Evolutionary conservation across 306 rosid genomes (phyloP).

Genomic region (Gynostemma pentaphyllum): DNA sequence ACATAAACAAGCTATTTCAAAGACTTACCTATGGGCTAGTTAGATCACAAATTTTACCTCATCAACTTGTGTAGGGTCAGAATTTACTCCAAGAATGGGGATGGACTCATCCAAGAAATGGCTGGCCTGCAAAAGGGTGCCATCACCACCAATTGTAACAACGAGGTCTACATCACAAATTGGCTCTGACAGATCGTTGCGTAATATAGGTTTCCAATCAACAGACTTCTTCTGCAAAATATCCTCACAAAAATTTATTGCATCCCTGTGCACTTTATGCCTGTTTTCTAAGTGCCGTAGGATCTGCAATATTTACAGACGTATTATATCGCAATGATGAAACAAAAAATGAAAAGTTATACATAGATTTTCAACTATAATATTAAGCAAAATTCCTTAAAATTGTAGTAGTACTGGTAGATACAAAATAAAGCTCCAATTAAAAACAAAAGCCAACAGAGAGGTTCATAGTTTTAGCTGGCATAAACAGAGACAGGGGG

Average conservation of each 20-base stretch:
- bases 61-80: slow-evolving; percentile 66
- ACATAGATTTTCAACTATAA: neutral
- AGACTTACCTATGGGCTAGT: no score
- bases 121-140: slow-evolving; percentile 80
- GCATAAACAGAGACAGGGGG: neutral
- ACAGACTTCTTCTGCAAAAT: slow-evolving; percentile 52
- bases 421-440: neutral
- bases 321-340: slow-evolving; percentile 7
- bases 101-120: slow-evolving; percentile 64
- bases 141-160: slow-evolving; percentile 86
- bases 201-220: slow-evolving; percentile 55
- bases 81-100: slow-evolving; percentile 91
- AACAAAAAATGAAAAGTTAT: neutral
- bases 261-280: slow-evolving; percentile 51
- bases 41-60: slow-evolving; percentile 40
- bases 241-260: slow-evolving; percentile 58
- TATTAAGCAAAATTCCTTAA: neutral
- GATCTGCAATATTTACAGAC: slow-evolving; percentile 30
- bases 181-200: slow-evolving; percentile 37
- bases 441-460: neutral
- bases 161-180: slow-evolving; percentile 69
- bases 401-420: neutral
- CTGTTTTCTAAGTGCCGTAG: slow-evolving; percentile 51
- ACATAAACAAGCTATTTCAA: no score
- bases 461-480: neutral